Conservation (phyloP, 2,329 filamentous ascomycete genomes). For the Xylariaceae sp. region DNA sequence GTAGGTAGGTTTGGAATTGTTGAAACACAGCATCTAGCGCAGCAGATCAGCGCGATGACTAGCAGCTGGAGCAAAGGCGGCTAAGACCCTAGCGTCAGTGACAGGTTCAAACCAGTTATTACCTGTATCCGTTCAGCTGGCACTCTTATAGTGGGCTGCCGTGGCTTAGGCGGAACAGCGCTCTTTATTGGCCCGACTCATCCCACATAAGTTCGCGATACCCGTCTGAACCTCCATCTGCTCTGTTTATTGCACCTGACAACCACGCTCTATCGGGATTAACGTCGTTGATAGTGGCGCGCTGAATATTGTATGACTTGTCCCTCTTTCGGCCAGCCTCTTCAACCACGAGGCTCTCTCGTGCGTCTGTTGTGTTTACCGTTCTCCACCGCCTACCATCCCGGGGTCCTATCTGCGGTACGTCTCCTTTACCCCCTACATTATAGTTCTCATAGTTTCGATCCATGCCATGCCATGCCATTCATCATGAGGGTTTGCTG, state of each 20-base stretch:
- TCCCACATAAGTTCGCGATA: conserved; percentile 29
- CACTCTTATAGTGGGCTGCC: conserved; percentile 16
- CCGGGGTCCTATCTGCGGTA: neutral
- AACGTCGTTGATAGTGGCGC: conserved; percentile 39
- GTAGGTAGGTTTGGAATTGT: conserved; percentile 8
- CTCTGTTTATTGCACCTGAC: conserved; percentile 35
- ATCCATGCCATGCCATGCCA: conserved; percentile 24
- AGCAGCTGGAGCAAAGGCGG: conserved; percentile 28
- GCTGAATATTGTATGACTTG: conserved; percentile 37
- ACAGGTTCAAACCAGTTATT: conserved; percentile 13
- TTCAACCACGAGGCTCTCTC: conserved; percentile 5
- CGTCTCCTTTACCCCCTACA: neutral
- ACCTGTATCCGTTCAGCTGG: conserved; percentile 30
- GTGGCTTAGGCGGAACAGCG: conserved; percentile 24
- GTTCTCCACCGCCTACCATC: neutral
- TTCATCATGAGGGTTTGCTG: conserved; percentile 32
- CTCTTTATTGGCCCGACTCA: conserved; percentile 23
- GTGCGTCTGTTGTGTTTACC: neutral
- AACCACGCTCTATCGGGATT: conserved; percentile 35
- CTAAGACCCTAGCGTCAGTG: conserved; percentile 17
- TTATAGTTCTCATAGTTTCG: too few species aligned
- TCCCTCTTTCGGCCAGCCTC: conserved; percentile 18
- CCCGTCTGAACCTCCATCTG: conserved; percentile 24
- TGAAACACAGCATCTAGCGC: conserved; percentile 10
- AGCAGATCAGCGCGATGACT: conserved; percentile 29